A percentile compares a stretch with the other conserved stretches of the same genome.
Evolutionary conservation across 306 rosid genomes (phyloP).

Genomic region (Elaeagnus macrophylla): DNA sequence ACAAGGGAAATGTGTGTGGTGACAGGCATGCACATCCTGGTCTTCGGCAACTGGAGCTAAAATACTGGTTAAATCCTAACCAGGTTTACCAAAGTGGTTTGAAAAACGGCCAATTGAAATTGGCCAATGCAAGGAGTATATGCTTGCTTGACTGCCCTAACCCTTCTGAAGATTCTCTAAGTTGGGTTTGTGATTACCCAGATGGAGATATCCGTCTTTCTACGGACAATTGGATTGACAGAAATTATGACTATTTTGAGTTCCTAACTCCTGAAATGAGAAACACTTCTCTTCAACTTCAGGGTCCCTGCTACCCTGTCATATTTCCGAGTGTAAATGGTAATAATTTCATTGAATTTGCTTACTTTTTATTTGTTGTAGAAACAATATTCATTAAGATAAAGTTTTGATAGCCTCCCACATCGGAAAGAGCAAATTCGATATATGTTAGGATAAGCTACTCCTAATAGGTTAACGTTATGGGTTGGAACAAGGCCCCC

Average conservation of each 20-base stretch:
- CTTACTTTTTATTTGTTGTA: background rate
- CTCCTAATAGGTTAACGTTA: no score
- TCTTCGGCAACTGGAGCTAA: conserved; percentile 67
- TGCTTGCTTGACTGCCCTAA: conserved; percentile 78
- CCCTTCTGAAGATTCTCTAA: conserved; percentile 73
- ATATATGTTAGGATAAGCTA: no score
- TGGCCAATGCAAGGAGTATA: conserved; percentile 69
- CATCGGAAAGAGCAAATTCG: no score
- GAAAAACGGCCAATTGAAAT: conserved; percentile 53
- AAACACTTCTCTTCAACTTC: conserved; percentile 87
- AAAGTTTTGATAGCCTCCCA: background rate
- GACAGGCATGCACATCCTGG: conserved; percentile 70
- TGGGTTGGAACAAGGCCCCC: no score
- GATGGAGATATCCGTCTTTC: conserved; percentile 76
- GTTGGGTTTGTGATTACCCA: conserved; percentile 95
- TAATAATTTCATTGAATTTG: conserved; percentile 13
- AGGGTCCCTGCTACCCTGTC: conserved; percentile 98
- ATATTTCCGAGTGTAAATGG: conserved; percentile 95
- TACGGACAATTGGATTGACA: conserved; percentile 57
- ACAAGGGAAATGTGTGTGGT: conserved; percentile 91
- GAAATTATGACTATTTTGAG: conserved; percentile 77
- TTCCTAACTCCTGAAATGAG: conserved; percentile 90
- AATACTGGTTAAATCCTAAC: conserved; percentile 85
- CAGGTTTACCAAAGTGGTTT: conserved; percentile 89
- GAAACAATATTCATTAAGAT: background rate